Evolutionary conservation across 768 basidiomycete genomes (phyloP), one percentile per base, ranked within the genome.

Genomic region (Mycena kentingensis): DNA sequence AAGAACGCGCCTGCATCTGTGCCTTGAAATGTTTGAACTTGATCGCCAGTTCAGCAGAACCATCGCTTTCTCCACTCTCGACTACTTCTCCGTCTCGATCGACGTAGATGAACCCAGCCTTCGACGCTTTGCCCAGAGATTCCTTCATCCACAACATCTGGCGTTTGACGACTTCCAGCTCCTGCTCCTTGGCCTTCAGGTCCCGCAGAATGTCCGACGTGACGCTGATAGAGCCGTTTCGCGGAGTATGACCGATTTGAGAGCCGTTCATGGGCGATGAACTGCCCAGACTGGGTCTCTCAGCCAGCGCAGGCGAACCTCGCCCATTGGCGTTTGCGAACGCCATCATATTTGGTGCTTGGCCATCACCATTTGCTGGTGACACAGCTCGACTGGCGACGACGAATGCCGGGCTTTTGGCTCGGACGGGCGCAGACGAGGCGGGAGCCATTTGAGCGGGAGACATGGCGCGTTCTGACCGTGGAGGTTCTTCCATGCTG

Each of bases 21-120:
- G 91, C 88, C 67, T 85, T 85, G 67, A 93, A 88, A 64, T 92
- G 86, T 73, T 96, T 98, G 63, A 98, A 82, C 64, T 79, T 82
- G 50, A 97, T 71, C 4, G 88, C 75, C 68, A 92, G 78, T 58
- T 93, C 90, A 2, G 81, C 76, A 51, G 86, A 77, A 49, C 74
- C 76, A 29, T 78, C 77, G 35, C 77, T 79, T 24, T 79, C 79
- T 29, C 74, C 67, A 29, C 58, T 67, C 51, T 60, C 52, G n/a
- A 65, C 66, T 34, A 73, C 65, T 55, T 74, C 72, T 27, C 79
- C 83, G 43, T 82, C 82, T 26, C 73, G 69, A 44, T 80, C 81
- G 31, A 77, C 70, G 60, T 84, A 81, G 16, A 89, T 74, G 68
- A 88, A 98, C 3, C 96, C 96, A 46, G 86, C 76, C 46, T 84